phyloP scores from a whole-genome alignment of 1,284 basidiomycete species.

The Taiwanofungus camphoratus region DNA sequence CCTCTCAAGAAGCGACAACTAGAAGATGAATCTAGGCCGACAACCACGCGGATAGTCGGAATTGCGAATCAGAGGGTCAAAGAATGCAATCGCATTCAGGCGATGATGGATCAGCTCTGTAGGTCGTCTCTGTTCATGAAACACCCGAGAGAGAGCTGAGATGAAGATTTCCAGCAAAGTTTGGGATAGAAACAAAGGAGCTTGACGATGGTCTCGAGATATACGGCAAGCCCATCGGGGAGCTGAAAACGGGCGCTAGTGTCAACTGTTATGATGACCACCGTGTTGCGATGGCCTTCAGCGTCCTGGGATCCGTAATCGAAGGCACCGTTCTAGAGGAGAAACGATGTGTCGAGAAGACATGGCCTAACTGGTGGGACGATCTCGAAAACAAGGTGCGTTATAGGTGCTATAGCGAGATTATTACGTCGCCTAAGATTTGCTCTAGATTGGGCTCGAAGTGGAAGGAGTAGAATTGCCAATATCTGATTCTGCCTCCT shows the following conservation, averaged over 20 bases:
- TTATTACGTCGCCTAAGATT: constrained; percentile 6
- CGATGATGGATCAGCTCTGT: constrained; percentile 96
- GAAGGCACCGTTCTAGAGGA: constrained; percentile 84
- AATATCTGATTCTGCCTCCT: constrained; percentile 36
- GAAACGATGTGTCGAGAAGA: constrained; percentile 98
- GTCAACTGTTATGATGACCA: constrained; percentile 98
- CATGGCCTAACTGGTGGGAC: constrained; percentile 99
- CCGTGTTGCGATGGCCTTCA: constrained; percentile 98
- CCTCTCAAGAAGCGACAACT: constrained; percentile 34
- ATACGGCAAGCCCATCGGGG: constrained; percentile 65
- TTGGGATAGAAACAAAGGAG: constrained; percentile 90
- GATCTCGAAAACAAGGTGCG: constrained; percentile 88
- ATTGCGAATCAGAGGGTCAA: constrained; percentile 99
- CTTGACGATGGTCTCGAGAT: constrained; percentile 92
- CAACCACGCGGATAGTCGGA: constrained; percentile 80
- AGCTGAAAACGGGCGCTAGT: constrained; percentile 64
- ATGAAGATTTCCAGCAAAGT: constrained; percentile 84
- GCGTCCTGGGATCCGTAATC: constrained; percentile 77
- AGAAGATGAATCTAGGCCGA: constrained; percentile 28
- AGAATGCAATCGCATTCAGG: constrained; percentile 95
- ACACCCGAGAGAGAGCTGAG: too few relatives aligned
- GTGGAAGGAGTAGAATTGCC: constrained; percentile 81
- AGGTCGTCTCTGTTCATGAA: constrained; percentile 20
- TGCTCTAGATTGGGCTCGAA: constrained; percentile 76
- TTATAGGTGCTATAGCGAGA: not conserved